Base-by-base conservation (phyloP, 1,284 basidiomycete genomes). In the Earliella scabrosa region DNA sequence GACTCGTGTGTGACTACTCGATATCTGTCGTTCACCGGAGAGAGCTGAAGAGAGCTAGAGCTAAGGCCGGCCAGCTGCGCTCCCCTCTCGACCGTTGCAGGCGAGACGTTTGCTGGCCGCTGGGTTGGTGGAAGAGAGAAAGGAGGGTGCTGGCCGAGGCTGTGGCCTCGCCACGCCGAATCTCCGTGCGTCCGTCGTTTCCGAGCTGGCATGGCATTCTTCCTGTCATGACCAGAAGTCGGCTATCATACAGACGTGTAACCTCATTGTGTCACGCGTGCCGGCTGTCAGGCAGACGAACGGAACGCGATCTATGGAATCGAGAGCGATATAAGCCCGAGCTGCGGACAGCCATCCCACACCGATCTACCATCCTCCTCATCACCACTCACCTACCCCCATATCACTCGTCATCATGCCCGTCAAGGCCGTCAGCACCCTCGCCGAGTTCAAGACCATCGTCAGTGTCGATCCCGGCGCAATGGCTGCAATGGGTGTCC, bases 381-480 rank as follows among this genome's bases (percentile, higher is more conserved):
- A 11, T 4, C 39, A 16, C 23, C n/a, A 20, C 34, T 27, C 41
- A 41, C 45, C 40, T 43, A 24, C 34, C 38, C 29, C 21, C 26
- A 35, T 49, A 29, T 31, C 45, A 31, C 38, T 31, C 16, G 36
- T 44, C 54, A 48, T 34, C 43, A 69, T 69, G 66, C 16, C 59
- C 47, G 82, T 84, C 68, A 76, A 75, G 54, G 71, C 71, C 62
- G 78, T 88, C 72, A 74, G 73, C 63, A 78, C 75, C 52, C 74
- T 76, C 68, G 76, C 77, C n/a, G 75, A 86, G 68, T 88, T 85
- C 78, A 68, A 82, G 68, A 59, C 70, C 35, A 74, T 82, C 63
- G 82, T 85, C 71, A 72, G 67, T 67, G 34, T 13, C 20, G 6
- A 21, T 26, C 5, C 40, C 29, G 26, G 23, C 38, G 29, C 18